Conservation (phyloP, 805 yeast species). For the Barnettozyma sp. region DNA sequence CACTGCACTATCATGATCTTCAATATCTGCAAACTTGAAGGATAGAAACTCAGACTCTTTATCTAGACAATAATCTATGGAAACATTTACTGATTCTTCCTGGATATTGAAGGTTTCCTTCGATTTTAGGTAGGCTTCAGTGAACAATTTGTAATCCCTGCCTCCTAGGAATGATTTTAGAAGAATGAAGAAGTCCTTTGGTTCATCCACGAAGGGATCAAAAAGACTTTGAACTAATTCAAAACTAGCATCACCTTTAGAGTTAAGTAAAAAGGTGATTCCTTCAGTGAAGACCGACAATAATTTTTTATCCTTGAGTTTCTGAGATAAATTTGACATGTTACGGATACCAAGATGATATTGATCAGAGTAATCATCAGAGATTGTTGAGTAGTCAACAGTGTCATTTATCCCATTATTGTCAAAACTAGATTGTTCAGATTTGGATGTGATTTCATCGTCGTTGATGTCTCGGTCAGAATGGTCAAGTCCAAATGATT, state of each 20-base stretch:
- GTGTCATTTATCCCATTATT: no score
- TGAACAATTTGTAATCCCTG: conserved; percentile 4
- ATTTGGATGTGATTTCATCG: no score
- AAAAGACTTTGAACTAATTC: conserved; percentile 9
- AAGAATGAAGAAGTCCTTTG: conserved; percentile 6
- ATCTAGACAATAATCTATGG: conserved; percentile 6
- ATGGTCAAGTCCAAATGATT: no score
- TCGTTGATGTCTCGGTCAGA: neutral
- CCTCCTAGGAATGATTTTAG: conserved; percentile 8
- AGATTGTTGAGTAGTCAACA: no score
- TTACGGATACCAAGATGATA: no score
- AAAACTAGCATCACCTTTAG: conserved; percentile 5
- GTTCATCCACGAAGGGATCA: conserved; percentile 5
- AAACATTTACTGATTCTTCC: neutral
- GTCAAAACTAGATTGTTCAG: no score
- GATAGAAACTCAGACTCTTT: conserved; percentile 5
- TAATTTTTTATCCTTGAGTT: neutral
- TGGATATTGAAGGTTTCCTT: conserved; percentile 1
- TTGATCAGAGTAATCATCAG: no score
- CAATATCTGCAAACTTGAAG: neutral
- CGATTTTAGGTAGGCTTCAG: conserved; percentile 11
- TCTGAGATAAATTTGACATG: no score
- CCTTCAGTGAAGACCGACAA: conserved; percentile 5
- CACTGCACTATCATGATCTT: conserved; percentile 1
- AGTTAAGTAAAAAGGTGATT: conserved; percentile 1